These are phyloP conservation scores for Prunus armeniaca DNA, from an alignment of 306 rosid genomes.

Conservation along the genomic window DNA sequence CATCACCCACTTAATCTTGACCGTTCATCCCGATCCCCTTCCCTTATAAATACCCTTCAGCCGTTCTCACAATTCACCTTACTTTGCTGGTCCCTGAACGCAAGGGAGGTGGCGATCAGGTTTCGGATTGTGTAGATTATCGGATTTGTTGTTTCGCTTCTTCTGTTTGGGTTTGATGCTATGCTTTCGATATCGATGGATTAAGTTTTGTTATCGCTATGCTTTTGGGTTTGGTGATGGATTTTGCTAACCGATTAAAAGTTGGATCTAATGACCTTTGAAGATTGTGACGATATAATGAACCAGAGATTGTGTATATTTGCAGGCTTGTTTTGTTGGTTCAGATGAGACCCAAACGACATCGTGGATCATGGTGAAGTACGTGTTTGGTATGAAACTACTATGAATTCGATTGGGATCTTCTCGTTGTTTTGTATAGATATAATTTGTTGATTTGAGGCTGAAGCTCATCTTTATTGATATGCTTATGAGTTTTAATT, in stretches of 20 bases:
- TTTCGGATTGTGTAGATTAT: background rate
- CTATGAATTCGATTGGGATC: too few relatives aligned
- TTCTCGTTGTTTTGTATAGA: too few relatives aligned
- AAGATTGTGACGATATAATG: background rate
- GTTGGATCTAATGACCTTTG: background rate
- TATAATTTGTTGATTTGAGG: background rate
- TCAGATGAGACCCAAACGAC: too few relatives aligned
- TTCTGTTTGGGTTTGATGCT: background rate
- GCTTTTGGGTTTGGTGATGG: background rate
- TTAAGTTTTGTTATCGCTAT: background rate
- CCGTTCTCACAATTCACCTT: background rate
- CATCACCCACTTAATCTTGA: background rate
- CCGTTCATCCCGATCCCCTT: background rate
- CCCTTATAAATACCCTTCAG: background rate
- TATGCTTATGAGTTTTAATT: background rate
- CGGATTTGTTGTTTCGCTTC: background rate
- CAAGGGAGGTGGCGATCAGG: background rate
- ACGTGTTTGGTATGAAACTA: too few relatives aligned
- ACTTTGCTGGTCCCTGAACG: fast-evolving
- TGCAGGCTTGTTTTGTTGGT: too few relatives aligned
- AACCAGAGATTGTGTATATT: too few relatives aligned
- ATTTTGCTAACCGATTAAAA: background rate
- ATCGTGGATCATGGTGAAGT: too few relatives aligned
- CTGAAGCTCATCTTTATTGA: too few relatives aligned
- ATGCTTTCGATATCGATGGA: background rate